A percentile compares a stretch with the other conserved stretches of the same genome.
Conservation (phyloP, 257 asterid genomes). For the Primulina huaijiensis region DNA sequence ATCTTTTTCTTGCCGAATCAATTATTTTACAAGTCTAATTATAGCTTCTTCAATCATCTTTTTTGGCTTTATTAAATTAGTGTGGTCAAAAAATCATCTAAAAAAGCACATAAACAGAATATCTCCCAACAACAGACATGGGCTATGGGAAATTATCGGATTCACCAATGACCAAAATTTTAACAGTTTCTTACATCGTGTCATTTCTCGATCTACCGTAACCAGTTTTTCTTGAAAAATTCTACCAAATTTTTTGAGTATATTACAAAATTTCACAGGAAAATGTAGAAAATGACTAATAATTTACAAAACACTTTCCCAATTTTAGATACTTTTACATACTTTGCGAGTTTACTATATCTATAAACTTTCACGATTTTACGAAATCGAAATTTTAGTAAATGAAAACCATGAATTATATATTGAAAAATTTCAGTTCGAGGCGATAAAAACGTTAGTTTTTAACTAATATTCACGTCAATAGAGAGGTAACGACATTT, state of each 20-base stretch:
- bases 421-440: neutral
- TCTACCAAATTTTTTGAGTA: too few relatives aligned
- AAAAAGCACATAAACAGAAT: constrained; percentile 35
- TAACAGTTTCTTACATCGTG: too few relatives aligned
- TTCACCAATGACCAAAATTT: constrained; percentile 28
- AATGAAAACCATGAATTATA: too few relatives aligned
- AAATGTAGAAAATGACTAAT: too few relatives aligned
- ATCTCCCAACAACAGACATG: constrained; percentile 31
- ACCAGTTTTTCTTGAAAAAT: too few relatives aligned
- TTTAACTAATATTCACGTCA: neutral
- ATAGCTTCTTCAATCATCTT: constrained; percentile 14
- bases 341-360: neutral
- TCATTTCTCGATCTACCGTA: too few relatives aligned
- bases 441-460: neutral
- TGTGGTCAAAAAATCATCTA: neutral
- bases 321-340: too few relatives aligned
- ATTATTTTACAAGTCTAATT: neutral
- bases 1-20: neutral
- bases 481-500: neutral
- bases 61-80: neutral
- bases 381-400: neutral
- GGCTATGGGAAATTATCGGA: constrained; percentile 23
- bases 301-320: too few relatives aligned
- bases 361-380: neutral
- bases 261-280: too few relatives aligned